Base-by-base conservation (phyloP, 2,329 filamentous ascomycete genomes). In the Samsoniella hepiali region DNA sequence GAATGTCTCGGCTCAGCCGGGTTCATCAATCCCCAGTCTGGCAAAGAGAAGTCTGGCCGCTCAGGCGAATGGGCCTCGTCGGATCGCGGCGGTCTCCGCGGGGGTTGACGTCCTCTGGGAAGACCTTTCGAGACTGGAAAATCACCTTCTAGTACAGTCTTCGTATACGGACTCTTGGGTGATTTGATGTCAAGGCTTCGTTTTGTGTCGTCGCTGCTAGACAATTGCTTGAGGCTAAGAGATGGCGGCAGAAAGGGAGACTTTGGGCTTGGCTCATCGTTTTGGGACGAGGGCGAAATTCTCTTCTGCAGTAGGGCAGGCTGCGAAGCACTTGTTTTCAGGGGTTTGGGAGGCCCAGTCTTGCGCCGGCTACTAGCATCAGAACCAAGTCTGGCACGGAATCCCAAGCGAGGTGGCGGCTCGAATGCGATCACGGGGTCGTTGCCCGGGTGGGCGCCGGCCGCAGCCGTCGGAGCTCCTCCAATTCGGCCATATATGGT, bases 121-220 rank as follows among this genome's bases (percentile, higher is more conserved):
- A 77, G 69, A 1, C 74, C 74, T 9, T 73, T 76, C 36, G 69
- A 70, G 5, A 72, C 55, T 2, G 75, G 74, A 27, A 76, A 77
- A 9, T 73, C 69, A 0, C 74, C 75, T 51, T 73, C 73, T 47
- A 74, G 71, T 0, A 70, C 68, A 3, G 65, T 66, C 10, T 67
- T 68, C 4, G 66, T 65, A 32, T 73, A 72, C 0, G 74, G 72
- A 38, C 74, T 76, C 7, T 47, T 61, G 7, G 68, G 65, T 3
- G 65, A 58, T 17, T 42, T 49, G 42, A 38, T 57, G 11, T 69
- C 66, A 13, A 63, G 32, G 10, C 60, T 63, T 10, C 49, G 63
- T 9, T 63, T 55, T 29, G 68, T 51, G 5, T 60, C 54, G 15
- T 65, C 64, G 8, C 9, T 34, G 10, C 29, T 42, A 27, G 56